Percentiles rank a stretch among this genome's conserved stretches.
These are phyloP conservation scores for Candida anutae DNA, from an alignment of 1,139 yeast genomes.

Conservation along the genomic window DNA sequence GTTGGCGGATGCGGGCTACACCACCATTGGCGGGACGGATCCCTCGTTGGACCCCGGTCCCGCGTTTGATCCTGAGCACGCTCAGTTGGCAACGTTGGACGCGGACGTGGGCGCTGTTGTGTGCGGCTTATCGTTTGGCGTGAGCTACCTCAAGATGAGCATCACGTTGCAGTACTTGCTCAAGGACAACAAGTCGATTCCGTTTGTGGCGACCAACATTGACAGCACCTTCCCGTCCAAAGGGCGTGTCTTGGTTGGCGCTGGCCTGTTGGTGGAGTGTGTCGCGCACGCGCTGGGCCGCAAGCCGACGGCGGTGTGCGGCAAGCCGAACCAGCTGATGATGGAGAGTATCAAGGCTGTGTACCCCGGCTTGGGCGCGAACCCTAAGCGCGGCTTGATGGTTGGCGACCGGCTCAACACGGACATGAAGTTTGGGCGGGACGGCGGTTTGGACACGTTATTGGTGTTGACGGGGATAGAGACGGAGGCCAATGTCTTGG, in stretches of 20 bases:
- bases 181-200: slow-evolving; percentile 50
- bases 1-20: slow-evolving; percentile 33
- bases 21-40: slow-evolving; percentile 37
- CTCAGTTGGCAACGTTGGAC: slow-evolving; percentile 43
- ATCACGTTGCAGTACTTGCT: slow-evolving; percentile 72
- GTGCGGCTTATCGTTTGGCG: slow-evolving; percentile 71
- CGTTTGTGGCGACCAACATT: slow-evolving; percentile 89
- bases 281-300: slow-evolving; percentile 74
- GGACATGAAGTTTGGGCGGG: slow-evolving; percentile 85
- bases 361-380: slow-evolving; percentile 37
- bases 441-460: slow-evolving; percentile 77
- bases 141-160: slow-evolving; percentile 78
- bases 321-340: slow-evolving; percentile 89
- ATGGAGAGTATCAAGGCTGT: slow-evolving; percentile 80
- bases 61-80: slow-evolving; percentile 26
- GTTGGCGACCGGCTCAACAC: slow-evolving; percentile 94
- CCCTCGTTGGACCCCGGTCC: slow-evolving; percentile 24
- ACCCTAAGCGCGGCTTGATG: slow-evolving; percentile 71
- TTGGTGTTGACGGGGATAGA: slow-evolving; percentile 90
- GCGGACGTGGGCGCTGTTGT: slow-evolving; percentile 78
- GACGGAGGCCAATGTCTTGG: slow-evolving; percentile 50
- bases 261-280: slow-evolving; percentile 84
- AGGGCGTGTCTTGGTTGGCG: slow-evolving; percentile 84
- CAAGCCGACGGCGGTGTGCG: slow-evolving; percentile 60
- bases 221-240: slow-evolving; percentile 92